A percentile compares a stretch with the other conserved stretches of the same genome.
Conservation (phyloP, 2,329 filamentous ascomycete genomes). For the Proliferodiscus dingleyae region DNA sequence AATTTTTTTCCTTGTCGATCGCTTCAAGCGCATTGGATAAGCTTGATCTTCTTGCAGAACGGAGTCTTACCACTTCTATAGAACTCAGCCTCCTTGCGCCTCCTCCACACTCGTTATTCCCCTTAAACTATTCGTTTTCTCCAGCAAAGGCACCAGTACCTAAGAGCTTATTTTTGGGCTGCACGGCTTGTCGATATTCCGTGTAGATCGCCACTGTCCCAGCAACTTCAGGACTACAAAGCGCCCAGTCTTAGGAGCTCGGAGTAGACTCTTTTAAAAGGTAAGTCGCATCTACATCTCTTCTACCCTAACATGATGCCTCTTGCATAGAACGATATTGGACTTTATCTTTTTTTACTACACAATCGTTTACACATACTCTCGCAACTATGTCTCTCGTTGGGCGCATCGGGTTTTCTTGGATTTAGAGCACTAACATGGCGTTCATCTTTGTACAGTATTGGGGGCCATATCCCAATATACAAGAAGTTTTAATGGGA, state of each 20-base stretch:
- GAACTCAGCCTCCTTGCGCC: slow-evolving; percentile 9
- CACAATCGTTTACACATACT: neutral
- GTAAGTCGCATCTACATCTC: too few relatives aligned
- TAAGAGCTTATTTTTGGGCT: slow-evolving; percentile 1
- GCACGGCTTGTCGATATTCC: slow-evolving; percentile 7
- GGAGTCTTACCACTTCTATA: neutral
- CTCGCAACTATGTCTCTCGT: neutral
- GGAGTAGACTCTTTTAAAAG: neutral
- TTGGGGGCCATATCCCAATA: slow-evolving; percentile 12
- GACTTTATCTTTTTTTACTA: neutral
- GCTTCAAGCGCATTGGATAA: neutral
- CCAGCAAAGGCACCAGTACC: neutral
- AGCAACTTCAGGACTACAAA: neutral
- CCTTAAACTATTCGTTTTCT: neutral
- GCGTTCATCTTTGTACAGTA: slow-evolving; percentile 17
- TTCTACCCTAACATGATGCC: neutral
- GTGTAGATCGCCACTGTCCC: slow-evolving; percentile 3
- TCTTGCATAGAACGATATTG: neutral
- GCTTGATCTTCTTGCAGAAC: neutral
- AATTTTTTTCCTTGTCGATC: slow-evolving; percentile 1
- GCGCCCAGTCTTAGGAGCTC: neutral
- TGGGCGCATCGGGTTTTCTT: neutral
- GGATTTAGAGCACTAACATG: slow-evolving; percentile 18
- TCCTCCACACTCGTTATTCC: slow-evolving; percentile 10
- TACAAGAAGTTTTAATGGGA: slow-evolving; percentile 20